Base-by-base conservation (phyloP, 2,329 filamentous ascomycete genomes). In the Apiospora marii region DNA sequence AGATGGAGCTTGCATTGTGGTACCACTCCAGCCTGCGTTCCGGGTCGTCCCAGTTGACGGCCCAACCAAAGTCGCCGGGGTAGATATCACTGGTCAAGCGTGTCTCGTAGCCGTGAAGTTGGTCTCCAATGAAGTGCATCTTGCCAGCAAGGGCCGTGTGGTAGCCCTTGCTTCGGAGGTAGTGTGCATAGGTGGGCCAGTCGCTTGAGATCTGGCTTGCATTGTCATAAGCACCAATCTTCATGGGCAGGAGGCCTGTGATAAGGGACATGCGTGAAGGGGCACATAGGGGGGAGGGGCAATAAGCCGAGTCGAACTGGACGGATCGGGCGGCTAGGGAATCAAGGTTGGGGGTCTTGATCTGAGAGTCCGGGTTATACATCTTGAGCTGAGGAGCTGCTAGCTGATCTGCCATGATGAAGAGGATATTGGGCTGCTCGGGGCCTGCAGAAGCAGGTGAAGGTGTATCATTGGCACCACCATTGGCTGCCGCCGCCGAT, bases 401-500 rank as follows among this genome's bases (percentile, higher is more conserved):
- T 82, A 98, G 91, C 85, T 98, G 95, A 84, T 98, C 95, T 71
- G 95, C 95, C 95, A 98, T 98, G 85, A 98, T 97, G 87, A 96
- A 98, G 67, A 95, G 87, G 77, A 96, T 93, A 83, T 95, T 95
- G 74, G 93, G 93, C 81, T 88, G 88, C 76, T 86, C 86, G 73
- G 80, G 44, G 5, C 44, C 13, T 49, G 67, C 67, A 69, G 67
- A 37, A 22, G 44, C 44, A 69, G 67, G n/a, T 13, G 41, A 34
- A 22, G 27, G 34, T 41, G 64, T 46, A 69, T 68, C 68, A 71
- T 44, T 37, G 67, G 30, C 41, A 44, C 67, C 67, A 27, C 68
- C 68, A 72, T 82, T 79, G 37, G 78, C 75, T 51, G 77, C 76
- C 43, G 74, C 72, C 19, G 75, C 72, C 61, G 72, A 14, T 43